These are phyloP conservation scores for Boletus vermiculosoides DNA, from an alignment of 768 basidiomycete genomes.

Conservation along the genomic window DNA sequence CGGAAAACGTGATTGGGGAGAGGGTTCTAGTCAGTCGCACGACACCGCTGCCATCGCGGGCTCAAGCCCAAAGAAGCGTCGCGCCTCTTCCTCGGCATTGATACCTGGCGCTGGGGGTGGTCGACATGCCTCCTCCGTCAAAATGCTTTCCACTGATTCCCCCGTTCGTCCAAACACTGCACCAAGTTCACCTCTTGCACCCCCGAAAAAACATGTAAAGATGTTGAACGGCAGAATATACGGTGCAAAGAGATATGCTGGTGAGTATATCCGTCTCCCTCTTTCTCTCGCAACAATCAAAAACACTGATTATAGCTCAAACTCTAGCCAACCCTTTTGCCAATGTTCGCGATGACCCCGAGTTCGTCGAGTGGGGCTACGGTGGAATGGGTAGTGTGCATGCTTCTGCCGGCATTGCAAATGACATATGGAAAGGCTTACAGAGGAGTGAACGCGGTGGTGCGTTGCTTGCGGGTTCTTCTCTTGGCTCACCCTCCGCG, in stretches of 20 bases:
- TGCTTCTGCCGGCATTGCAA: constrained; percentile 27
- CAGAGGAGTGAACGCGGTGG: constrained; percentile 28
- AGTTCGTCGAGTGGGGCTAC: constrained; percentile 92
- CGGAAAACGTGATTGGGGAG: constrained; percentile 6
- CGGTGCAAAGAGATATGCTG: constrained; percentile 44
- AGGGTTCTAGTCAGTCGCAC: neutral
- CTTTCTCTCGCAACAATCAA: neutral
- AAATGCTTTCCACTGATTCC: neutral
- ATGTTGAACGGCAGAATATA: constrained; percentile 90
- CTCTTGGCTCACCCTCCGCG: neutral
- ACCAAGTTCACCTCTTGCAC: constrained; percentile 2
- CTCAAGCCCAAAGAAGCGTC: constrained; percentile 18
- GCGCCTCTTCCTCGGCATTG: constrained; percentile 22
- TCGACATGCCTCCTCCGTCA: constrained; percentile 22
- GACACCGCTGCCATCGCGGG: neutral
- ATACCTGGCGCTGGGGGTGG: constrained; percentile 30
- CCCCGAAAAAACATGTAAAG: constrained; percentile 40
- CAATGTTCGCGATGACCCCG: constrained; percentile 61
- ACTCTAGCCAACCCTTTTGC: constrained; percentile 58
- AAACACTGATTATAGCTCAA: constrained; percentile 18
- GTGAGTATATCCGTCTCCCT: constrained; percentile 10
- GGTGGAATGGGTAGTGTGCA: constrained; percentile 73
- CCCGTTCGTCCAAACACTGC: constrained; percentile 10
- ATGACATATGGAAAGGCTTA: constrained; percentile 29
- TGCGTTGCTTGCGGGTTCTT: constrained; percentile 20